Evolutionary conservation across 495 filamentous ascomycete species (phyloP).

Genomic region (Penicillium ucsense): DNA sequence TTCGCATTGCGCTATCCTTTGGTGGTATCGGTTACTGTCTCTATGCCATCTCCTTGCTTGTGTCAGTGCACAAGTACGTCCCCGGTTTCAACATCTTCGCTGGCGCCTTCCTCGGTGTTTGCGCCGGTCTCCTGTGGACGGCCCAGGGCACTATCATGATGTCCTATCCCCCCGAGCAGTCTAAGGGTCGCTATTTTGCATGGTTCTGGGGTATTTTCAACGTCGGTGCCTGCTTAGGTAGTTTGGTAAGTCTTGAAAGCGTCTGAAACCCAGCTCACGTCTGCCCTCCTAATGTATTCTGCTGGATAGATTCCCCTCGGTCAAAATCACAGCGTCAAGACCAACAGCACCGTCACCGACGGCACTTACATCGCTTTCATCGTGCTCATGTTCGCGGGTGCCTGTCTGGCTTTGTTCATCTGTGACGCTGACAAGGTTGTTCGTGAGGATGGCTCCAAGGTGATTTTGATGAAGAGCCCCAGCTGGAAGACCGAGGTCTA

Average conservation of each 20-base stretch:
- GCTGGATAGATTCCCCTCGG: conserved; percentile 28
- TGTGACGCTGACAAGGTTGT: conserved; percentile 57
- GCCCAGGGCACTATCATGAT: conserved; percentile 47
- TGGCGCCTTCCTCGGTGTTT: conserved; percentile 38
- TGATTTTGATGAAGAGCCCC: conserved; percentile 78
- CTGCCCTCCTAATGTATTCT: no score
- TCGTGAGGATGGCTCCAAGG: conserved; percentile 64
- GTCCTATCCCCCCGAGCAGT: conserved; percentile 38
- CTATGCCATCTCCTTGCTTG: conserved; percentile 34
- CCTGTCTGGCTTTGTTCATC: conserved; percentile 46
- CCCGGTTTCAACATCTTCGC: conserved; percentile 65
- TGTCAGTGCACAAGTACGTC: conserved; percentile 64
- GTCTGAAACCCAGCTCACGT: neutral
- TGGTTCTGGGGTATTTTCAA: conserved; percentile 49
- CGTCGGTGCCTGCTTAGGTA: conserved; percentile 40
- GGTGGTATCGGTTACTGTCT: conserved; percentile 39
- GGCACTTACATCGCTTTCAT: conserved; percentile 45
- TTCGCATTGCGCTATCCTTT: conserved; percentile 31
- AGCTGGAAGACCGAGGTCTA: conserved; percentile 45
- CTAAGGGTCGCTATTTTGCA: conserved; percentile 40
- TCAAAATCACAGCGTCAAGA: conserved; percentile 30
- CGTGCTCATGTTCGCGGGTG: conserved; percentile 41
- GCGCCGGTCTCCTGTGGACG: conserved; percentile 41
- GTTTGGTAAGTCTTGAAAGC: conserved; percentile 21
- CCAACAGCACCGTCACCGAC: conserved; percentile 31